These are phyloP conservation scores for Raddia distichophylla DNA, from an alignment of 176 grass and related monocot genomes.

Conservation along the genomic window DNA sequence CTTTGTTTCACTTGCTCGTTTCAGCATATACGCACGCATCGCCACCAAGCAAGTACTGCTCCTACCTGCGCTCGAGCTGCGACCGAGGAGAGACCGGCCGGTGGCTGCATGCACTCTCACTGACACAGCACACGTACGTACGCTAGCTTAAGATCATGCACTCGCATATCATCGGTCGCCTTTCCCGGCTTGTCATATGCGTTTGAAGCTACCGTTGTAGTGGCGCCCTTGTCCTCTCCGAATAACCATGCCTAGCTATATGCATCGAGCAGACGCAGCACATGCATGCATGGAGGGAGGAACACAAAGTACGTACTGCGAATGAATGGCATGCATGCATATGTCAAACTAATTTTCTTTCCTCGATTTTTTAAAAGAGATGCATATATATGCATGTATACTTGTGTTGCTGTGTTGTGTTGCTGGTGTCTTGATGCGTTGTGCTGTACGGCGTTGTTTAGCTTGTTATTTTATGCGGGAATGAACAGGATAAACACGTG, in stretches of 20 bases:
- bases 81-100: conserved; percentile 3
- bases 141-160: not conserved
- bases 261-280: conserved; percentile 6
- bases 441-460: not conserved
- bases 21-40: not conserved
- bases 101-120: not conserved
- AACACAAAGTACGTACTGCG: too few relatives aligned
- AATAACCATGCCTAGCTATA: not conserved
- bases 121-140: not conserved
- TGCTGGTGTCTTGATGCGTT: not conserved
- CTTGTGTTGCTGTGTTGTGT: conserved; percentile 3
- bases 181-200: conserved; percentile 23
- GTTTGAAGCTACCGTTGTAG: conserved; percentile 44
- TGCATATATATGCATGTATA: not conserved
- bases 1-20: conserved; percentile 18
- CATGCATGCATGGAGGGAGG: too few relatives aligned
- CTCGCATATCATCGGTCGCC: not conserved
- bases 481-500: conserved; percentile 34
- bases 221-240: conserved; percentile 33
- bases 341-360: too few relatives aligned
- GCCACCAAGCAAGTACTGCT: conserved; percentile 7
- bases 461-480: not conserved
- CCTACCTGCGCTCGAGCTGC: not conserved
- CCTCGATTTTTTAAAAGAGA: not conserved
- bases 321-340: too few relatives aligned